Evolutionary conservation across 148 eudicot genomes (phyloP), one percentile per base, ranked within the genome.

Genomic region (Camellia sinensis): DNA sequence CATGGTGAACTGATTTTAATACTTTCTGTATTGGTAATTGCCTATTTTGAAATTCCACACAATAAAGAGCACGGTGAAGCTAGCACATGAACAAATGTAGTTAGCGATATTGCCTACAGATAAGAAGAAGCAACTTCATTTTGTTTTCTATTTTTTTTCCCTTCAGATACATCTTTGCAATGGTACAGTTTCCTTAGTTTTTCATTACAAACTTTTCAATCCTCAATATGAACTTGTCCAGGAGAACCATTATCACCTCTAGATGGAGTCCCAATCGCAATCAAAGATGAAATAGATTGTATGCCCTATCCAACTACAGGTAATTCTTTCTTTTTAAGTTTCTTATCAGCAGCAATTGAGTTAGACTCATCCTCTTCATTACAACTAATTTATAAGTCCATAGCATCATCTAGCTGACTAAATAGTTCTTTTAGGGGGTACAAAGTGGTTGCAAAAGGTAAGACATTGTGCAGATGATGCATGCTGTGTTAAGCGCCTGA

Each of bases 221-320:
- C 52, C 52, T 82, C 45, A 44, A 29, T 68, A 15, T 73, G 67
- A 40, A 44, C 62, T n/a, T 76, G 29, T 82, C 41, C 77, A 96
- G 99, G 99, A 81, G 90, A 93, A 84, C 90, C 90, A 67, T 87
- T 93, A 68, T 96, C 99, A 56, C 85, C 86, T 67, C 88, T 96
- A 17, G 99, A 96, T 86, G 99, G 98, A 82, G 94, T 96, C 46
- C 98, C 94, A 45, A 78, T 96, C 80, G 99, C 97, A 46, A 78
- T 96, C 68, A 96, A 96, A 86, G 99, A 96, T 80, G 99, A 96
- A 85, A 93, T 96, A 63, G 99, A 96, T 82, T 96, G 99, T 82
- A 83, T 79, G 45, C 99, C 99, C 62, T 96, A 96, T 86, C 97
- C 99, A 80, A 96, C 99, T 13, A 96, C 99, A 78, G 98, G 99